These are phyloP conservation scores for Euryodendron excelsum DNA, from an alignment of 148 eudicot species.

Conservation along the genomic window DNA sequence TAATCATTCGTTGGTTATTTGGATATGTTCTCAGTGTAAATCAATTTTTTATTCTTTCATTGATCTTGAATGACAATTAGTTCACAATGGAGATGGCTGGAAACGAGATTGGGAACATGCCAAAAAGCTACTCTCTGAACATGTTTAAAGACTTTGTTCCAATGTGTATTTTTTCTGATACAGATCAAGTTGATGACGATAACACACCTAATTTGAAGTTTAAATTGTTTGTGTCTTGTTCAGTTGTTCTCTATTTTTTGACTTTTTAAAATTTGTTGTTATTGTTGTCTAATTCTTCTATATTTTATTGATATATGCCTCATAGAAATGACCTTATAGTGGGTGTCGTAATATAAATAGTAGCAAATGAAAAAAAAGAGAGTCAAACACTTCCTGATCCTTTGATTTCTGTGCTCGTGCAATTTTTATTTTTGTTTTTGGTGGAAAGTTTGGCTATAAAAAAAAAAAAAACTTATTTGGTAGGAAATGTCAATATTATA, in stretches of 20 bases:
- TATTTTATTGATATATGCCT: background rate
- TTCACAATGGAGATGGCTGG: slow-evolving; percentile 90
- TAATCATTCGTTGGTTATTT: slow-evolving; percentile 10
- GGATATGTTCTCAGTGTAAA: background rate
- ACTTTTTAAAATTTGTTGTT: background rate
- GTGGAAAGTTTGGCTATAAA: background rate
- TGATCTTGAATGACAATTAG: slow-evolving; percentile 41
- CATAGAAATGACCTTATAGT: background rate
- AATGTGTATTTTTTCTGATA: slow-evolving; percentile 80
- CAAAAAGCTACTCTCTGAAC: slow-evolving; percentile 80
- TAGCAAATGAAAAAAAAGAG: background rate
- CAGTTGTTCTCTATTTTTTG: background rate
- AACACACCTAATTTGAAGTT: background rate
- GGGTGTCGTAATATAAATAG: background rate
- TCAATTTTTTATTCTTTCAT: background rate
- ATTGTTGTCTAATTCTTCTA: background rate
- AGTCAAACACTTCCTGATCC: background rate
- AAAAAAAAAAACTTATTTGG: background rate
- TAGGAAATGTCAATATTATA: slow-evolving; percentile 18
- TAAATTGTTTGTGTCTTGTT: background rate
- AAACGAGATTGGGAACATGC: slow-evolving; percentile 46
- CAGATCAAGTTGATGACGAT: slow-evolving; percentile 58
- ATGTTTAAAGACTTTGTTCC: slow-evolving; percentile 95
- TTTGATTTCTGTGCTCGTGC: background rate
- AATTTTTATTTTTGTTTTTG: background rate